Conservation (phyloP, 1,139 yeast species). For the Taphrina deformans region DNA sequence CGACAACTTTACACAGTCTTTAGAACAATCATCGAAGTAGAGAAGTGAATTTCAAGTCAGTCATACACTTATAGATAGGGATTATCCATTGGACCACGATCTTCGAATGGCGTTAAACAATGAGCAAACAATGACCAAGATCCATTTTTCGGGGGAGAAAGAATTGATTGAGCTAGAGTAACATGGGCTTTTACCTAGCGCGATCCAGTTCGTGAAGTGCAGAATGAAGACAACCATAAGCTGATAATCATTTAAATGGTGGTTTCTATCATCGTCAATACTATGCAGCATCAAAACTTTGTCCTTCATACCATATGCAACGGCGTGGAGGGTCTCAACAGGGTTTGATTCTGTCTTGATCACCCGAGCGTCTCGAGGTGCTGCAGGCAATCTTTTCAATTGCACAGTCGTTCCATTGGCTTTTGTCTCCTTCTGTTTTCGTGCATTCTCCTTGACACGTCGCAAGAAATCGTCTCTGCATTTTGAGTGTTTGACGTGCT, state of each 20-base stretch:
- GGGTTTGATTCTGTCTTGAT: conserved; percentile 74
- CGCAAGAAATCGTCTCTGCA: conserved; percentile 98
- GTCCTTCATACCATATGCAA: conserved; percentile 99
- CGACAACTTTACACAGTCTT: too few species aligned
- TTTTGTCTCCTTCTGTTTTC: conserved; percentile 90
- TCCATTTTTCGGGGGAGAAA: neutral
- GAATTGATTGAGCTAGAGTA: conserved; percentile 13
- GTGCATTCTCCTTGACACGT: conserved; percentile 97
- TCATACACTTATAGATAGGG: too few species aligned
- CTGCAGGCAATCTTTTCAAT: conserved; percentile 97
- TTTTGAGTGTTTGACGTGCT: conserved; percentile 99
- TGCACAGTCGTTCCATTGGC: conserved; percentile 83
- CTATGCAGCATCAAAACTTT: neutral
- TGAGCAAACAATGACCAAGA: too few species aligned
- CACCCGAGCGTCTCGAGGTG: conserved; percentile 90
- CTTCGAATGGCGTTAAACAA: neutral
- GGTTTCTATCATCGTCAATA: conserved; percentile 3
- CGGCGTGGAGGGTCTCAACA: conserved; percentile 98
- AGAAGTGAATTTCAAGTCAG: too few species aligned
- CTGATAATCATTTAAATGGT: neutral
- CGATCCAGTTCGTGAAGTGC: neutral
- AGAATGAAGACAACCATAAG: neutral
- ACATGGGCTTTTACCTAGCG: neutral
- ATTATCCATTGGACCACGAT: too few species aligned
- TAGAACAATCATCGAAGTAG: too few species aligned